A percentile compares a stretch with the other conserved stretches of the same genome.
These are phyloP conservation scores for Wickerhamiella kazuoi DNA, from an alignment of 805 yeast genomes.

Conservation along the genomic window DNA sequence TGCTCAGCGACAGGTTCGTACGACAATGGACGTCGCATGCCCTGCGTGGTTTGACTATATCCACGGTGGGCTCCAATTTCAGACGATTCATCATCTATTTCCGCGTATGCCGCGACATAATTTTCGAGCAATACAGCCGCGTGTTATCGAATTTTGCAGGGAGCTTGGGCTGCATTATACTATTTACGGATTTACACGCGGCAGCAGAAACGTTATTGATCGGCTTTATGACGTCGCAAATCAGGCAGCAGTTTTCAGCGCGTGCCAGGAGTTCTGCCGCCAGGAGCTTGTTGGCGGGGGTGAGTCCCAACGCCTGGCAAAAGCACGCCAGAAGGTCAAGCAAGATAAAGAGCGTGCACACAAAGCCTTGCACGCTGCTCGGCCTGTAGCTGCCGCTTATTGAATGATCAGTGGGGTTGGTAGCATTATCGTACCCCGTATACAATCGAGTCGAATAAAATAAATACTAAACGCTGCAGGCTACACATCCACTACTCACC, in stretches of 20 bases:
- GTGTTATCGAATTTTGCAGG: slow-evolving; percentile 56
- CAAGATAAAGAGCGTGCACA: neutral
- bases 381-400: no score
- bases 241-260: slow-evolving; percentile 60
- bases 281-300: slow-evolving; percentile 24
- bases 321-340: slow-evolving; percentile 3
- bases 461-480: no score
- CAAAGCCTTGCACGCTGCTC: no score
- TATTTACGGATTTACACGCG: slow-evolving; percentile 67
- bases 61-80: slow-evolving; percentile 88
- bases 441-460: no score
- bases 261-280: slow-evolving; percentile 49
- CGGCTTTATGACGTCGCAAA: slow-evolving; percentile 58
- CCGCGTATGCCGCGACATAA: slow-evolving; percentile 84
- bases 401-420: no score
- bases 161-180: slow-evolving; percentile 63
- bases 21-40: slow-evolving; percentile 91
- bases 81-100: slow-evolving; percentile 76
- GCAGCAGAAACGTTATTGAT: slow-evolving; percentile 53
- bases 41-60: slow-evolving; percentile 82
- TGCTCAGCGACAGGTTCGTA: slow-evolving; percentile 61
- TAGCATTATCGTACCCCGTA: no score
- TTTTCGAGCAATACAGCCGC: slow-evolving; percentile 54
- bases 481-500: no score
- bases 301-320: slow-evolving; percentile 4